These are phyloP conservation scores for Acanthamoeba culbertsoni DNA, from an alignment of 208 protist species.

Conservation along the genomic window DNA sequence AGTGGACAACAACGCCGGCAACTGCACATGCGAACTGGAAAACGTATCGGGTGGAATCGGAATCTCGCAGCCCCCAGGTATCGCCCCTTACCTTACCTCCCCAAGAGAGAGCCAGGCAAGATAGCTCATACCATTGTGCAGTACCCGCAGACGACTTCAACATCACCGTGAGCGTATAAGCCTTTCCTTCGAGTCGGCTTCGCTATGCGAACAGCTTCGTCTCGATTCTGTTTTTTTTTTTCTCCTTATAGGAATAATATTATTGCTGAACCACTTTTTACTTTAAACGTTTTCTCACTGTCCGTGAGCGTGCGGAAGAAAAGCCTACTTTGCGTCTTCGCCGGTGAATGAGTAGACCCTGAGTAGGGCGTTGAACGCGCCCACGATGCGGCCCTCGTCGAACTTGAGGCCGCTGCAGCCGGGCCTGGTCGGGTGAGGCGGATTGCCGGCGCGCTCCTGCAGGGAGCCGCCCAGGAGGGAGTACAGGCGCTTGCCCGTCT, in stretches of 20 bases:
- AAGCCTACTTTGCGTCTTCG: background rate
- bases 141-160: background rate
- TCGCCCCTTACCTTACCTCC: background rate
- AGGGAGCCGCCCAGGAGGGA: slow-evolving; percentile 49
- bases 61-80: background rate
- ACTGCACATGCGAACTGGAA: background rate
- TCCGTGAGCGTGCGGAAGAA: background rate
- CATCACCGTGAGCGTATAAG: background rate
- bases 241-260: too few species aligned
- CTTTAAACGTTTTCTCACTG: background rate
- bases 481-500: slow-evolving; percentile 19
- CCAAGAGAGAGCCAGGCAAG: background rate
- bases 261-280: too few species aligned
- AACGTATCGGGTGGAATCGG: background rate
- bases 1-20: background rate
- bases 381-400: slow-evolving; percentile 54
- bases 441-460: slow-evolving; percentile 32
- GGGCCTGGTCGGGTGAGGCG: slow-evolving; percentile 3
- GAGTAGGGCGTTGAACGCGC: slow-evolving; percentile 27
- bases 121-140: background rate
- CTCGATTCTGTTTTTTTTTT: too few species aligned
- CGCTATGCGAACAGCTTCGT: too few species aligned
- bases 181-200: background rate
- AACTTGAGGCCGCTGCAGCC: slow-evolving; percentile 45
- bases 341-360: slow-evolving; percentile 52